Conservation (phyloP, 2,329 filamentous ascomycete species). For the Verticillium nonalfalfae region DNA sequence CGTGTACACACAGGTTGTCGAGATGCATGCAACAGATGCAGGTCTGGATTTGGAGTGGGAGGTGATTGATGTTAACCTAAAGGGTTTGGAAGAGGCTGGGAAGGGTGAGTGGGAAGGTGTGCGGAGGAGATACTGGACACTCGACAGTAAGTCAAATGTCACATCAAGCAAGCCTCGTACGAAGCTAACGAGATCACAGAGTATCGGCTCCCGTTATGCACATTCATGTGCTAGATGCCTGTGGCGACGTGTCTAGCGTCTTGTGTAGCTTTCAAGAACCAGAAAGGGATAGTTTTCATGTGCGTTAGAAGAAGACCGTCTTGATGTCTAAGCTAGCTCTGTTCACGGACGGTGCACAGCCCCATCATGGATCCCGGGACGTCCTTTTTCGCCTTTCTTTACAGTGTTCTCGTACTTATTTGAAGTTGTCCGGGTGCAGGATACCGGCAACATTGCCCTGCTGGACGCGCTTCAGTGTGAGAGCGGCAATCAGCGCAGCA, state of each 20-base stretch:
- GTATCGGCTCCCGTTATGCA: constrained; percentile 70
- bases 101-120: constrained; percentile 84
- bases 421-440: constrained; percentile 58
- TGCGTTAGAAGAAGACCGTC: too few relatives aligned
- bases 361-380: constrained; percentile 9
- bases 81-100: constrained; percentile 56
- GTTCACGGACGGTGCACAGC: background rate
- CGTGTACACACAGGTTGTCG: constrained; percentile 86
- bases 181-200: constrained; percentile 28
- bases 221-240: constrained; percentile 55
- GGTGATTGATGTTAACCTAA: constrained; percentile 65
- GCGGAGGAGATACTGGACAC: constrained; percentile 80
- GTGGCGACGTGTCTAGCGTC: background rate
- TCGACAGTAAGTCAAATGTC: constrained; percentile 52
- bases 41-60: constrained; percentile 88
- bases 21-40: constrained; percentile 84
- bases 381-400: background rate
- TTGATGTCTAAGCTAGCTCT: background rate
- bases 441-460: constrained; percentile 59
- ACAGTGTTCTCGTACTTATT: constrained; percentile 17
- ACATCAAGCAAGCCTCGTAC: background rate
- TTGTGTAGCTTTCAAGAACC: background rate
- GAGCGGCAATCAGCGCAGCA: constrained; percentile 81
- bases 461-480: constrained; percentile 59
- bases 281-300: background rate